Conservation (phyloP, 805 yeast species). For the Metschnikowia kofuensis region DNA sequence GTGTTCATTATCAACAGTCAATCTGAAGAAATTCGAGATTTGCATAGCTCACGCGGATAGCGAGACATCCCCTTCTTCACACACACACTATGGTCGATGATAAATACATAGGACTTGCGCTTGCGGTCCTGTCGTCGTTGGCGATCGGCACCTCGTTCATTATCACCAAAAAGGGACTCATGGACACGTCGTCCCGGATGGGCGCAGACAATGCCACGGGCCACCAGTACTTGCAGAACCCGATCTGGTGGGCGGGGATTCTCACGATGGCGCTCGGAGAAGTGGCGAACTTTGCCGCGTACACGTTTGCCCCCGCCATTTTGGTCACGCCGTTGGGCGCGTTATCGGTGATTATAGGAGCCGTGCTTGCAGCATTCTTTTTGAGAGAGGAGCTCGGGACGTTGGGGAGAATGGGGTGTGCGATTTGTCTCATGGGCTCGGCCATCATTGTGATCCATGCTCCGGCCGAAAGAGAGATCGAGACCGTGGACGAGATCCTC, state of each 20-base stretch:
- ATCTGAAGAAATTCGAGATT: not conserved
- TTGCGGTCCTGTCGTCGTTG: slow-evolving; percentile 82
- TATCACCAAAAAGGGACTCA: slow-evolving; percentile 82
- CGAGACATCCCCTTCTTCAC: not conserved
- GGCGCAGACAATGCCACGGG: slow-evolving; percentile 54
- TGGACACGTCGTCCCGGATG: slow-evolving; percentile 60
- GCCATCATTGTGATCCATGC: slow-evolving; percentile 88
- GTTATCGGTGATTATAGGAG: slow-evolving; percentile 84
- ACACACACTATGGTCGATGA: slow-evolving; percentile 54
- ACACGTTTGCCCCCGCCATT: slow-evolving; percentile 92
- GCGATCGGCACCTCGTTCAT: slow-evolving; percentile 91
- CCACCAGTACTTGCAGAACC: slow-evolving; percentile 74
- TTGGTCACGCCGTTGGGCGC: slow-evolving; percentile 92
- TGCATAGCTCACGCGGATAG: slow-evolving; percentile 3
- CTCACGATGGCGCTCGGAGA: slow-evolving; percentile 88
- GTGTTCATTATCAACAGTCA: not conserved
- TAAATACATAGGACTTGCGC: slow-evolving; percentile 82
- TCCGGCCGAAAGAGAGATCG: slow-evolving; percentile 88
- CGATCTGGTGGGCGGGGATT: slow-evolving; percentile 95
- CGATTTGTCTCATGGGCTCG: slow-evolving; percentile 83
- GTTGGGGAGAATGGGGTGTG: slow-evolving; percentile 89
- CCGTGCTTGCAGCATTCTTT: slow-evolving; percentile 82
- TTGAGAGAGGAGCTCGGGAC: slow-evolving; percentile 84
- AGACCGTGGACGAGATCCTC: slow-evolving; percentile 84
- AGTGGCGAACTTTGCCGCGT: slow-evolving; percentile 89